phyloP scores from a whole-genome alignment of 2,329 filamentous ascomycete genomes.

The Chaetomium sp. region DNA sequence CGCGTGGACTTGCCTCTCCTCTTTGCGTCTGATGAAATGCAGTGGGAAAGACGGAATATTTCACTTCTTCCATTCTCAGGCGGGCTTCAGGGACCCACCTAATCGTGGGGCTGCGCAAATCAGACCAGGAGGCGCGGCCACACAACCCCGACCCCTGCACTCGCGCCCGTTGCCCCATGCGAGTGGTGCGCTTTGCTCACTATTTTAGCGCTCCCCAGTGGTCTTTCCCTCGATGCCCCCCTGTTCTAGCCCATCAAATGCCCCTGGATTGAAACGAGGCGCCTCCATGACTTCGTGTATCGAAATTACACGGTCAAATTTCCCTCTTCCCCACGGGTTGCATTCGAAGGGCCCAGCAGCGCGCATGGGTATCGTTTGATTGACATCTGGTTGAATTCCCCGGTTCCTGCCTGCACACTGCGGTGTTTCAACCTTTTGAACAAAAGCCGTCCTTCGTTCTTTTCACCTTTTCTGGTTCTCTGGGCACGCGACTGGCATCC shows the following conservation, averaged over 20 bases:
- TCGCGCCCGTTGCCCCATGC: neutral
- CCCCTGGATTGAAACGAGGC: constrained; percentile 6
- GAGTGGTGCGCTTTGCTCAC: neutral
- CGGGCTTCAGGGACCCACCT: no score
- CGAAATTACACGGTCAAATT: constrained; percentile 6
- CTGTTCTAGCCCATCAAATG: neutral
- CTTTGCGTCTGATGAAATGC: no score
- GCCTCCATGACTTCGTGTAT: constrained; percentile 2
- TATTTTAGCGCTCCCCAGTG: neutral
- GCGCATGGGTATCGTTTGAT: constrained; percentile 5
- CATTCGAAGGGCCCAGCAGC: neutral
- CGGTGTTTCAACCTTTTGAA: neutral
- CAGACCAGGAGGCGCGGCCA: no score
- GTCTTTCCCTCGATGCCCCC: neutral
- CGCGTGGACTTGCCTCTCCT: no score
- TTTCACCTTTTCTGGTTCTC: neutral
- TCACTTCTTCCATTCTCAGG: no score
- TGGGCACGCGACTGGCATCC: neutral
- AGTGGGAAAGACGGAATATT: no score
- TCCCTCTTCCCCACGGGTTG: neutral
- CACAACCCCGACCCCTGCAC: no score
- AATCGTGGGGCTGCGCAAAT: no score
- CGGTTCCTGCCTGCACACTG: neutral
- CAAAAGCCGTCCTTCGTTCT: constrained; percentile 1
- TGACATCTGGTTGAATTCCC: neutral